These are phyloP conservation scores for Tricladium varicosporioides DNA, from an alignment of 2,329 filamentous ascomycete species.

Conservation along the genomic window DNA sequence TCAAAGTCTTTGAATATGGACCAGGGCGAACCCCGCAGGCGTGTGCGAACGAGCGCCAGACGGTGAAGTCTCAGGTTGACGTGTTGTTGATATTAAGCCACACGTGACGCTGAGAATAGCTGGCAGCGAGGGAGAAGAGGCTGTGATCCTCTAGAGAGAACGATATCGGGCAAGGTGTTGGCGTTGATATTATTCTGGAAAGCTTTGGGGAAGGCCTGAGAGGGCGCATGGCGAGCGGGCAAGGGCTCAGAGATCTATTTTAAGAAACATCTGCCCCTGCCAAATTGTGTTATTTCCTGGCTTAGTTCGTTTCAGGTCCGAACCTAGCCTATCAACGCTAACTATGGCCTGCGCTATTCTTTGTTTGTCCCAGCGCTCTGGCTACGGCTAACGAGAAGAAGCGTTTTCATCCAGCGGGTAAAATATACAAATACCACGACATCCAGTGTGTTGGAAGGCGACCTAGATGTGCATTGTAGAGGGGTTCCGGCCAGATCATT, in stretches of 20 bases:
- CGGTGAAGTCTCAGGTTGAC: not conserved
- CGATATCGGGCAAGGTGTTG: not conserved
- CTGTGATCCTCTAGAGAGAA: not conserved
- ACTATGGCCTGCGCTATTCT: not conserved
- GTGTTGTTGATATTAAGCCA: not conserved
- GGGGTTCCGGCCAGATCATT: no score
- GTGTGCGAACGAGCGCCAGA: not conserved
- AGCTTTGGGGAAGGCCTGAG: not conserved
- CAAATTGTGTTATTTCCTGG: not conserved
- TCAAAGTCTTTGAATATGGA: slow-evolving; percentile 19
- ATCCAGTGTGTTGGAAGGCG: no score
- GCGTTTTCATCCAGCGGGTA: not conserved
- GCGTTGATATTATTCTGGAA: not conserved
- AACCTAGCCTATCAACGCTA: not conserved
- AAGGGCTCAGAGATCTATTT: not conserved
- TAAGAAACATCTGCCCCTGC: not conserved
- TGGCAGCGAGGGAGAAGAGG: not conserved
- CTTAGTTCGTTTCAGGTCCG: not conserved
- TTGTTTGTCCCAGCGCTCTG: not conserved
- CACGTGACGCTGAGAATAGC: not conserved
- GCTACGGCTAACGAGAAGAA: not conserved
- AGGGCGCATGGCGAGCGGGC: not conserved
- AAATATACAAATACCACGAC: no score
- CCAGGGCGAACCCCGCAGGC: slow-evolving; percentile 23
- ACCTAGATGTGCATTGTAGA: no score